Conservation (phyloP, 345 rosid genomes). For the Excoecaria cochinchinensis region DNA sequence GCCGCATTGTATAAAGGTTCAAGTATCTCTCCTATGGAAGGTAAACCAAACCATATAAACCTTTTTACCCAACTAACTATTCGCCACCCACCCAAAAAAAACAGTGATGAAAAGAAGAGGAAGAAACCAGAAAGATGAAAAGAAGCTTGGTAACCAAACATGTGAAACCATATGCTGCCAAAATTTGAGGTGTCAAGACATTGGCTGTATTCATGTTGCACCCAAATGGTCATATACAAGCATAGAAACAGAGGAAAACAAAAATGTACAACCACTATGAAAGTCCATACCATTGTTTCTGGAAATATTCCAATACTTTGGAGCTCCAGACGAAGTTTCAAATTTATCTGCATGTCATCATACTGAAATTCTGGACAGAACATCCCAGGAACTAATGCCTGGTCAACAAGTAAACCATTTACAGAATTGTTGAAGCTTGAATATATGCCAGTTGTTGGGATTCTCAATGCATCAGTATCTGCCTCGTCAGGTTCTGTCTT, state of each 20-base stretch:
- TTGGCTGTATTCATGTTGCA: neutral
- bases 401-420: conserved; percentile 49
- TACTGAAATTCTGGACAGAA: conserved; percentile 55
- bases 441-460: conserved; percentile 36
- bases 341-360: conserved; percentile 57
- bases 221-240: neutral
- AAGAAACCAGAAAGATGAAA: neutral
- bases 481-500: conserved; percentile 50
- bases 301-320: conserved; percentile 80
- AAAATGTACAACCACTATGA: neutral
- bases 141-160: neutral
- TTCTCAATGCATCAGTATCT: conserved; percentile 42
- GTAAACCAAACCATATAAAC: neutral
- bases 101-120: neutral
- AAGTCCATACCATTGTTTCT: conserved; percentile 62
- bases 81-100: conserved; percentile 4
- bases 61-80: neutral
- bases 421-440: conserved; percentile 40
- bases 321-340: conserved; percentile 74
- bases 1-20: conserved; percentile 7
- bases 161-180: conserved; percentile 1
- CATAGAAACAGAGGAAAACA: neutral
- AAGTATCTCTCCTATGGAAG: conserved; percentile 15
- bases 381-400: conserved; percentile 32
- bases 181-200: neutral